Conservation (phyloP, 371 early-diverging fungal species). For the Saksenaea vasiformis region DNA sequence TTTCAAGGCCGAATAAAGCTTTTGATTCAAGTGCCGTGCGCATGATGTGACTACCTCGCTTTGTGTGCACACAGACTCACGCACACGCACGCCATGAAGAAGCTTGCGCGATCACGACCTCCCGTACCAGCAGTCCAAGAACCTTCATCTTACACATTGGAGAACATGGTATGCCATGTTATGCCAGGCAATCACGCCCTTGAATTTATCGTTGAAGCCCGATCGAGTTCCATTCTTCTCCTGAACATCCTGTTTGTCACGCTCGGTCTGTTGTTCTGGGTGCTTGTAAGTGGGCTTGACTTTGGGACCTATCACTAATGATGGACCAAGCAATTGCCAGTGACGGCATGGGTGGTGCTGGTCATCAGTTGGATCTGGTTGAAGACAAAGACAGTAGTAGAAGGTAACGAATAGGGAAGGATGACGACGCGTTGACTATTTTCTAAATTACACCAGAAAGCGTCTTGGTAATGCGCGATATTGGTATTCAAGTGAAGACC, state of each 20-base stretch:
- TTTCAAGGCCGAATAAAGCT: no score
- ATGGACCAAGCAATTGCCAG: conserved; percentile 4
- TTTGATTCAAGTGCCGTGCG: no score
- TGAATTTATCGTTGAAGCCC: conserved; percentile 19
- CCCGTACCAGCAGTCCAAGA: background rate
- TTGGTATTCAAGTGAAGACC: conserved; percentile 75
- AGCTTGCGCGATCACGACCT: background rate
- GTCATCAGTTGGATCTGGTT: conserved; percentile 8
- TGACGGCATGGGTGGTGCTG: background rate
- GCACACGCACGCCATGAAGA: background rate
- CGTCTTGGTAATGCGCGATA: conserved; percentile 60
- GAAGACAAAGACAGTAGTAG: conserved; percentile 8
- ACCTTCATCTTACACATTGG: background rate
- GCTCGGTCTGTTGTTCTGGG: background rate
- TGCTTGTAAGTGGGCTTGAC: background rate
- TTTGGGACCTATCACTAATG: background rate
- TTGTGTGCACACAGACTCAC: no score
- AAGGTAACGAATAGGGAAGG: background rate
- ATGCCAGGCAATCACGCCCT: conserved; percentile 24
- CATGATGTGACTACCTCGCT: background rate
- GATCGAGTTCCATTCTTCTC: background rate
- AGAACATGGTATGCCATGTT: conserved; percentile 20
- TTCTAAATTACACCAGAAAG: conserved; percentile 47
- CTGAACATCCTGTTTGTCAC: conserved; percentile 9
- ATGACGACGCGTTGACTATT: background rate